phyloP scores from a whole-genome alignment of 768 basidiomycete species.

The Boletellus sp. region DNA sequence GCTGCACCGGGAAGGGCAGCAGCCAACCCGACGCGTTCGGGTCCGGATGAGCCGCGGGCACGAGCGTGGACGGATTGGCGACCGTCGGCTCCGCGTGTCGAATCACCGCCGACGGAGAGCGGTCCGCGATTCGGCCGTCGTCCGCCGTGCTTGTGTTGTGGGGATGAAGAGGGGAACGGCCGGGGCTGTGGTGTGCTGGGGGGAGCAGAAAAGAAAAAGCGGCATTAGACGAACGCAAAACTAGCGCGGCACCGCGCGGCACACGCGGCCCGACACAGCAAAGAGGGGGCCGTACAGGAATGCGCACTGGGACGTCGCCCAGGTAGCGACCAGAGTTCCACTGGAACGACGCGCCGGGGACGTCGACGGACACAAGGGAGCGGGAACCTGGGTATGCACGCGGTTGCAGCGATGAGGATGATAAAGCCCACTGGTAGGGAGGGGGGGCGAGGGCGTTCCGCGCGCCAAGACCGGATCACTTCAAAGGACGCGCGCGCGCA shows the following conservation, averaged over 20 bases:
- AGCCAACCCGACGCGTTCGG: not conserved
- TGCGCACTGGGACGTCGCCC: not conserved
- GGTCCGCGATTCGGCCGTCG: not conserved
- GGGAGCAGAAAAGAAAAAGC: too few relatives aligned
- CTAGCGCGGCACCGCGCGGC: too few relatives aligned
- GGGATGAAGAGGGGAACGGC: not conserved
- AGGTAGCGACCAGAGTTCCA: not conserved
- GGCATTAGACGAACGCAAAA: too few relatives aligned
- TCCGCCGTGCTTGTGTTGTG: not conserved
- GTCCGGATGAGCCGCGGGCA: not conserved
- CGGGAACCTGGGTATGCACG: not conserved
- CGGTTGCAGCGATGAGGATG: constrained; percentile 4
- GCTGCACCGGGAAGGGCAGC: constrained; percentile 8
- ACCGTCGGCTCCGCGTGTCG: constrained; percentile 6
- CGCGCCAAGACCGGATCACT: not conserved
- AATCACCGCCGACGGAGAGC: not conserved
- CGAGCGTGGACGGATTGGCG: not conserved
- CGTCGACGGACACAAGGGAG: not conserved
- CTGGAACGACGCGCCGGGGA: not conserved
- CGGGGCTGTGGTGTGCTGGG: too few relatives aligned
- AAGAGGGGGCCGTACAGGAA: too few relatives aligned
- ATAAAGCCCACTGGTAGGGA: constrained; percentile 11
- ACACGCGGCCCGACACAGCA: too few relatives aligned
- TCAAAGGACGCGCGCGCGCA: not conserved
- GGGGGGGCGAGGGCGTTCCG: too few relatives aligned